Conservation (phyloP, 108 stramenopile species). For the Epipyxis sp. region DNA sequence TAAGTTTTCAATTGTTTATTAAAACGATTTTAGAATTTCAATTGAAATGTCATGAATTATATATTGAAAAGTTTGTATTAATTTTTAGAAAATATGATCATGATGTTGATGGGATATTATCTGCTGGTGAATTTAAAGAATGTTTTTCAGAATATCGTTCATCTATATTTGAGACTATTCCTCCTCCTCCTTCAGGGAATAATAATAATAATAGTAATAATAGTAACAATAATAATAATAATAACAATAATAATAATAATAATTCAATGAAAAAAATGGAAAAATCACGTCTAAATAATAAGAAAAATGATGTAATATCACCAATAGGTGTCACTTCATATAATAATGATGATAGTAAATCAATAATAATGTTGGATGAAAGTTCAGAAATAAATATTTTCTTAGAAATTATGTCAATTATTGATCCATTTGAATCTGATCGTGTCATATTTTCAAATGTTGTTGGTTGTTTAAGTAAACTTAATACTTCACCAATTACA, state of each 20-base stretch:
- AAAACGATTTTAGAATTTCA: slow-evolving; percentile 39
- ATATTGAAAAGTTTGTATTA: slow-evolving; percentile 8
- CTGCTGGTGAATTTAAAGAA: background rate
- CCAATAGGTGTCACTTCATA: too few relatives aligned
- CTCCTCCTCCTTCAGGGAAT: background rate
- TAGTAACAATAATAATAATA: background rate
- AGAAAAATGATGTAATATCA: too few relatives aligned
- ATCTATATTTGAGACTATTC: background rate
- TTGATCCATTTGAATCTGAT: slow-evolving; percentile 29
- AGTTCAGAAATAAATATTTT: background rate
- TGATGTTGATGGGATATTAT: slow-evolving; percentile 18
- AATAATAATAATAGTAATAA: background rate
- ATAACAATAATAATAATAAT: background rate
- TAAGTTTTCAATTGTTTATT: slow-evolving; percentile 1
- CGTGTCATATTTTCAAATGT: slow-evolving; percentile 12
- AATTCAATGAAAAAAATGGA: background rate
- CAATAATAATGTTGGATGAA: background rate
- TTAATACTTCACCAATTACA: too few relatives aligned
- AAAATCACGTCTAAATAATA: too few relatives aligned
- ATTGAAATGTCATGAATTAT: slow-evolving; percentile 23
- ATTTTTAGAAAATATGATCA: slow-evolving; percentile 23
- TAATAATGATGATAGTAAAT: background rate
- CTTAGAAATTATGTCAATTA: background rate
- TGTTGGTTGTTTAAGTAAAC: background rate
- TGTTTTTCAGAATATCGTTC: background rate